Evolutionary conservation across 139 green algal species (phyloP), one percentile per base, ranked within the genome.

Genomic region (Chlorella ohadii): DNA sequence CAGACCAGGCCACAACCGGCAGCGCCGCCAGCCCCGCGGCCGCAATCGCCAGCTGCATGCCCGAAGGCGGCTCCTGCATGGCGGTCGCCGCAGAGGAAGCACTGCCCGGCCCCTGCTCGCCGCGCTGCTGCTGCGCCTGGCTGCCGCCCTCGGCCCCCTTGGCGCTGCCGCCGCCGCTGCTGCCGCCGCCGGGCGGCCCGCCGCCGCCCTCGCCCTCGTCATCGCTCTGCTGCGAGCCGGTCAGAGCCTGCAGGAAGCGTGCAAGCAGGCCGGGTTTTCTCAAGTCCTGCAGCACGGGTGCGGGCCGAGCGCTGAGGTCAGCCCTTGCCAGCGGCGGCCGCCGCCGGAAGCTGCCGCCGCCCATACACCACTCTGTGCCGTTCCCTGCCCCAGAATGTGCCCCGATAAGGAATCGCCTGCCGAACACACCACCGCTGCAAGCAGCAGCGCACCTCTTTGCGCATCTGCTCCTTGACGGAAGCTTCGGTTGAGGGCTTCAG

Each of bases 1-100:
- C 78, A 11, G 82, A 88, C 82, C 82, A 91, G 27, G 61, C 85
- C 82, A 91, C 88, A 34, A 90, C 68, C 0, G 85, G 85, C 56
- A 89, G 44, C 63, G 88, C 88, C 4, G 79, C 33, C 36, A 87
- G 57, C 34, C 85, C 85, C 3, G 68, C 36, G 27, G 72, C 51
- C 13, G 56, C 78, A 9, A 68, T 75, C 6, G 51, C 61, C 19
- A 67, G 20, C 33, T 78, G 67, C 66, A 79, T 36, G 34, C 36
- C 78, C 33, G 71, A 3, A 2, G 79, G 66, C 4, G 76, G 76
- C 25, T 59, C 57, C 0, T 22, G 13, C 31, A 27, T 15, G 33
- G 2, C 47, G 4, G 17, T 3, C 1, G 47, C 44, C 5, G 44
- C 33, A 16, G 47, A 64, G n/a, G 72, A 20, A 20, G 44, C 19